phyloP scores from a whole-genome alignment of 306 rosid genomes.

The Boehmeria nivea region DNA sequence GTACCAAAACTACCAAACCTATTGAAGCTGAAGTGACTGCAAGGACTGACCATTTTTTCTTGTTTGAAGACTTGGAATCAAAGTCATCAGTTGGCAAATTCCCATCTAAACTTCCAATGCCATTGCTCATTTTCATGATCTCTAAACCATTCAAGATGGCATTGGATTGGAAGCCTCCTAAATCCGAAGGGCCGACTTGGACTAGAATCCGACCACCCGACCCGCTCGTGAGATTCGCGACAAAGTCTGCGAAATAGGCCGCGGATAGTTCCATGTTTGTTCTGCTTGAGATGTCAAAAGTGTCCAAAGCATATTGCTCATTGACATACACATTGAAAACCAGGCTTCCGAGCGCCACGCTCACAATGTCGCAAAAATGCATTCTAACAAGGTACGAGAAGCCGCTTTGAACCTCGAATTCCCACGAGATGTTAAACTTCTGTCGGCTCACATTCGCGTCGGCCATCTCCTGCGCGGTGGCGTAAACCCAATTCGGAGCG shows the following conservation, averaged over 20 bases:
- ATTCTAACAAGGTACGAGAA: slow-evolving; percentile 28
- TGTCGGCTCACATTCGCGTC: slow-evolving; percentile 32
- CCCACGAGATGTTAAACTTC: slow-evolving; percentile 38
- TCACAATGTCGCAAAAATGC: slow-evolving; percentile 34
- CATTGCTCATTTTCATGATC: slow-evolving; percentile 32
- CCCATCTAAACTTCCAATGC: slow-evolving; percentile 18
- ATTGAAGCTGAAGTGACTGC: slow-evolving; percentile 15
- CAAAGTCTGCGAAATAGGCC: slow-evolving; percentile 28
- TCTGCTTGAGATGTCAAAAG: slow-evolving; percentile 30
- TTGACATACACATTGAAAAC: slow-evolving; percentile 38
- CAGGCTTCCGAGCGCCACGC: slow-evolving; percentile 19
- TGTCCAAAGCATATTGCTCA: slow-evolving; percentile 26
- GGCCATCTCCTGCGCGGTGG: slow-evolving; percentile 41
- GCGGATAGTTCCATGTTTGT: slow-evolving; percentile 23
- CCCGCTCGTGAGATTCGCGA: slow-evolving; percentile 12
- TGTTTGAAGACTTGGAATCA: slow-evolving; percentile 12
- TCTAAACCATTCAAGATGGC: slow-evolving; percentile 41
- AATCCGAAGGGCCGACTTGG: slow-evolving; percentile 31
- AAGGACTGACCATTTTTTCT: slow-evolving; percentile 24
- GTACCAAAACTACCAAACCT: slow-evolving; percentile 17
- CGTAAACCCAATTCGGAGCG: slow-evolving; percentile 34
- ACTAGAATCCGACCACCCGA: slow-evolving; percentile 24
- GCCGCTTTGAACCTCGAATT: slow-evolving; percentile 25
- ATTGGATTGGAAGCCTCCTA: slow-evolving; percentile 21
- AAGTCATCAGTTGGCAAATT: slow-evolving; percentile 8